These are phyloP conservation scores for Blastomyces emzantsi DNA, from an alignment of 2,329 filamentous ascomycete genomes.

Conservation along the genomic window DNA sequence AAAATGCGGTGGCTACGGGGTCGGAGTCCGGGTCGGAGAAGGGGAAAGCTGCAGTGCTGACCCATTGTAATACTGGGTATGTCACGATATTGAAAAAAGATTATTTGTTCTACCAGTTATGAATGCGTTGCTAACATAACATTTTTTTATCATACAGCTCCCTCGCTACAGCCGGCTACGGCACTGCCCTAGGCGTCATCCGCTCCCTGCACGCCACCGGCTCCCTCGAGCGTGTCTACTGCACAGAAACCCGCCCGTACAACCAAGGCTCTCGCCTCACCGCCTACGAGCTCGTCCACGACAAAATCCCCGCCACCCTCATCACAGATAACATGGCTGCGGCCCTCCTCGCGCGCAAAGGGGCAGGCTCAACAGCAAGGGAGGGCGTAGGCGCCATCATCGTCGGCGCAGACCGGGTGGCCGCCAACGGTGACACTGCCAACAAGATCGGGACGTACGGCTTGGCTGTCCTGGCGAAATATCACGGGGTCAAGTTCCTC, in stretches of 20 bases:
- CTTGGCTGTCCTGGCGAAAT: slow-evolving; percentile 76
- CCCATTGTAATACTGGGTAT: slow-evolving; percentile 94
- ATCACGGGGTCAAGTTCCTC: slow-evolving; percentile 88
- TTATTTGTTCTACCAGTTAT: not conserved
- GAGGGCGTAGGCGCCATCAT: slow-evolving; percentile 66
- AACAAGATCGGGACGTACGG: slow-evolving; percentile 98
- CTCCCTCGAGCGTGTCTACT: slow-evolving; percentile 74
- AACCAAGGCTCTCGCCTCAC: slow-evolving; percentile 95
- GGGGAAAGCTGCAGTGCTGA: slow-evolving; percentile 66
- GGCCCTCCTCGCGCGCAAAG: slow-evolving; percentile 57
- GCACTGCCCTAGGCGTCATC: slow-evolving; percentile 89
- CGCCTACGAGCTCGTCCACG: slow-evolving; percentile 92
- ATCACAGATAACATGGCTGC: slow-evolving; percentile 97
- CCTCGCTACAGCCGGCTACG: slow-evolving; percentile 93
- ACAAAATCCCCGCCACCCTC: slow-evolving; percentile 80
- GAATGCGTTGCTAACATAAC: not conserved
- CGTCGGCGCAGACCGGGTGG: slow-evolving; percentile 90
- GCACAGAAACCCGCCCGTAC: slow-evolving; percentile 93
- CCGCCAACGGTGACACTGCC: slow-evolving; percentile 92
- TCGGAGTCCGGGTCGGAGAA: slow-evolving; percentile 43
- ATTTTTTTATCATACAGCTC: slow-evolving; percentile 48
- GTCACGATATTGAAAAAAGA: slow-evolving; percentile 14
- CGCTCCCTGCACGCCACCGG: slow-evolving; percentile 62
- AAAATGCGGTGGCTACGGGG: slow-evolving; percentile 44
- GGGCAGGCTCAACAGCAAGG: slow-evolving; percentile 39